These are phyloP conservation scores for Arabidopsis arenosa DNA, from an alignment of 345 rosid species.

Conservation along the genomic window DNA sequence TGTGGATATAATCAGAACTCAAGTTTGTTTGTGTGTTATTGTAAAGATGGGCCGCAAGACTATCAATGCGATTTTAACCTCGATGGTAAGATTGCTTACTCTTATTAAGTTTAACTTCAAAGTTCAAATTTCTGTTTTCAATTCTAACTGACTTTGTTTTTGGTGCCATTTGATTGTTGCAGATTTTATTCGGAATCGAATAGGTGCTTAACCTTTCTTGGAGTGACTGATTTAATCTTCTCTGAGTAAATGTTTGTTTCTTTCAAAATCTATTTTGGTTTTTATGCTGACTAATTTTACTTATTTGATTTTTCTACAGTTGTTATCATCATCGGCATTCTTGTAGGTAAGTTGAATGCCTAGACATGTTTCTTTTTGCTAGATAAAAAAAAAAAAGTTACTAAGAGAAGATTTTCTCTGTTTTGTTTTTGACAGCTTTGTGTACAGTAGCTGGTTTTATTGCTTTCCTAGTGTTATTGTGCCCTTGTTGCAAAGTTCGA, in stretches of 20 bases:
- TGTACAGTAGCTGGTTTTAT: not conserved
- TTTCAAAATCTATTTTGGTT: not conserved
- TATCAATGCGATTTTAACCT: not conserved
- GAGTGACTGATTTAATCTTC: not conserved
- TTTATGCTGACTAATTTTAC: not conserved
- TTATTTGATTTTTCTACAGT: not conserved
- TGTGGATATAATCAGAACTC: conserved; percentile 4
- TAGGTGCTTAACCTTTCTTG: not conserved
- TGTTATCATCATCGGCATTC: not conserved
- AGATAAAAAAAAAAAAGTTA: not conserved
- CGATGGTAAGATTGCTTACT: not conserved
- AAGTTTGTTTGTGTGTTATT: not conserved
- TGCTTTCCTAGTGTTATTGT: not conserved
- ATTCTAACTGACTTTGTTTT: not conserved
- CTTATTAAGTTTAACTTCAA: not conserved
- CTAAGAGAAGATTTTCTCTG: not conserved
- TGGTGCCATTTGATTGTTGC: not conserved
- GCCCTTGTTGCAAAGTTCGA: not conserved
- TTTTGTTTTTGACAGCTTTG: not conserved
- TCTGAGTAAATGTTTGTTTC: not conserved
- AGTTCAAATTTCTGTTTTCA: not conserved
- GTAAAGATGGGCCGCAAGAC: not conserved
- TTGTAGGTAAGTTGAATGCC: not conserved
- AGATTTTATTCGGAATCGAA: not conserved
- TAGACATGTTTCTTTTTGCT: not conserved